These are phyloP conservation scores for Gossypium raimondii DNA, from an alignment of 345 rosid genomes.

Conservation along the genomic window DNA sequence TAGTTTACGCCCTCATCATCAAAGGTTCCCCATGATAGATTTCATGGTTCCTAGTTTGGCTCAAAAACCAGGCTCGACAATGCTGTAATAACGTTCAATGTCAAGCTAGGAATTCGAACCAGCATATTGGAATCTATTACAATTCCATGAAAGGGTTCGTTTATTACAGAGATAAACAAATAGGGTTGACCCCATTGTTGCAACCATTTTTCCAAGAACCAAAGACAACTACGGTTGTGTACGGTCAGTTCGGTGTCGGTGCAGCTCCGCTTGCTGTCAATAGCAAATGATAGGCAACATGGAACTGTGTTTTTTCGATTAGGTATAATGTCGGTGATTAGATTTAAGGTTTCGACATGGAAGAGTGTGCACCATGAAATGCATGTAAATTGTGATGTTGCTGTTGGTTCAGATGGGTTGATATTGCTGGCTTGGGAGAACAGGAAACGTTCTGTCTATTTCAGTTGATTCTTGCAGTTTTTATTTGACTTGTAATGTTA, in stretches of 20 bases:
- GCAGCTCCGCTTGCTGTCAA: constrained; percentile 59
- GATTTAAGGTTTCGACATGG: constrained; percentile 75
- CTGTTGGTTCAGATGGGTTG: constrained; percentile 60
- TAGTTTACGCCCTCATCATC: constrained; percentile 84
- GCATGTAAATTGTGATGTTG: constrained; percentile 57
- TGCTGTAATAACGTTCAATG: constrained; percentile 49
- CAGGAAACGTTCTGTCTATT: constrained; percentile 70
- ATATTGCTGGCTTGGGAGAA: constrained; percentile 44
- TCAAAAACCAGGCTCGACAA: constrained; percentile 50
- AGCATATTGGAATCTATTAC: constrained; percentile 52
- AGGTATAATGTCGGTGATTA: constrained; percentile 44
- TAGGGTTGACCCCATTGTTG: constrained; percentile 50
- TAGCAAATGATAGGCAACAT: constrained; percentile 52
- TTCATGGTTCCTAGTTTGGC: constrained; percentile 48
- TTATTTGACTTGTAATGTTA: too few species aligned
- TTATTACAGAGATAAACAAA: constrained; percentile 50
- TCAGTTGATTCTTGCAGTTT: constrained; percentile 39
- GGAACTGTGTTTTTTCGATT: constrained; percentile 63
- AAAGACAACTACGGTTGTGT: constrained; percentile 50
- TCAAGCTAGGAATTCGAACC: constrained; percentile 73
- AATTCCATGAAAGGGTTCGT: constrained; percentile 49
- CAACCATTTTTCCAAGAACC: constrained; percentile 59
- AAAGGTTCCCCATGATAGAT: constrained; percentile 43
- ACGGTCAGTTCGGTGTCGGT: constrained; percentile 28
- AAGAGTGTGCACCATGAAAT: constrained; percentile 49